Evolutionary conservation across 305 asterid genomes (phyloP), one percentile per base, ranked within the genome.

Genomic region (Fraxinus sp.): DNA sequence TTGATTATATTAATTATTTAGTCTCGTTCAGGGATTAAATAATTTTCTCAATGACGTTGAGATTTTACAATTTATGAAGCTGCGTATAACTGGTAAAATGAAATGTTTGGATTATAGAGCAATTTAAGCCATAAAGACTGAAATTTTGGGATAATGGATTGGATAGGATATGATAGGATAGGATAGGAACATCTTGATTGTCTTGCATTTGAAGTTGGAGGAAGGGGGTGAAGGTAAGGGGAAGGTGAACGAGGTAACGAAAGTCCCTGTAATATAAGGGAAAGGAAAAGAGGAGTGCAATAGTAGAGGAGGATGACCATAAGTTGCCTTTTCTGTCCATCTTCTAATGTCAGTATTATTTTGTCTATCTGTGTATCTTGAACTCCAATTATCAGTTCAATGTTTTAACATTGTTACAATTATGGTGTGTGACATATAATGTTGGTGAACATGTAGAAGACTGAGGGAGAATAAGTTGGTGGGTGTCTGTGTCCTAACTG

Each of bases 391-490:
- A 79, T 59, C 55, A 20, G 52, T 52, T 72, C 39, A 33, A 10
- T 77, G 30, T 8, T 8, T 26, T 9, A 57, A 36, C 46, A 49
- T 3, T 46, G 62, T 37, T 83, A 59, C 35, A 49, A 49, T 82
- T 13, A 35, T 79, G 76, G 78, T 10, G 41, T 33, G 84, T 78
- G 44, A 62, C 80, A 59, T 77, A 18, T 64, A 16, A 76, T 64
- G 37, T 52, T 39, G 59, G 76, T 37, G 84, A 41, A 20, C 49
- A 62, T 33, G 35, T 59, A 75, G 49, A 68, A 79, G 46, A 30
- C 44, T 4, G 33, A 74, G n/a, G 22, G 36, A 78, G 11, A 81
- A 20, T 37, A 44, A 35, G 78, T 62, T 62, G 22, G 28, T 35
- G 26, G 49, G 52, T 78, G 35, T 71, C 22, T 1, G 8, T 64